phyloP scores from a whole-genome alignment of 306 rosid species.

The Quercus mongolica region DNA sequence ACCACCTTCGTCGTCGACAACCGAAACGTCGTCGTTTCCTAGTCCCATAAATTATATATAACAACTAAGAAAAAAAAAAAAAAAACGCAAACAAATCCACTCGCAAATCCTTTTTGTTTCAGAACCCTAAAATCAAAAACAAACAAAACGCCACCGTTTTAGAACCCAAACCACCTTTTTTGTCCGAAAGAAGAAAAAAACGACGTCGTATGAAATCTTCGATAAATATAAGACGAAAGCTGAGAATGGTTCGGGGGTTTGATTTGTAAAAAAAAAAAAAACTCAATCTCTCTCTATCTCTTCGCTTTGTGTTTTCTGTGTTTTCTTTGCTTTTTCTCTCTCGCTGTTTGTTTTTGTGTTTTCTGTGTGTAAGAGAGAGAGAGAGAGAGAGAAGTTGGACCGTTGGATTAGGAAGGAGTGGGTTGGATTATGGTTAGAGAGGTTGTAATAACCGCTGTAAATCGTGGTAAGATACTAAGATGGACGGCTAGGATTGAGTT shows the following conservation, averaged over 20 bases:
- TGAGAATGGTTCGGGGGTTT: too few relatives aligned
- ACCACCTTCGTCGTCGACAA: slow-evolving; percentile 47
- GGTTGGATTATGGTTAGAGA: slow-evolving; percentile 10
- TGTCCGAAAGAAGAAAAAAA: background rate
- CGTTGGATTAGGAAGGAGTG: slow-evolving; percentile 24
- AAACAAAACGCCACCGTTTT: background rate
- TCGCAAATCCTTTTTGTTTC: slow-evolving; percentile 6
- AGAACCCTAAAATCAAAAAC: slow-evolving; percentile 44
- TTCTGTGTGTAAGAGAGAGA: background rate
- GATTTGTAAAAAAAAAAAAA: too few relatives aligned
- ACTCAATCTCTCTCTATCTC: too few relatives aligned
- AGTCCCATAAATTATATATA: slow-evolving; percentile 54
- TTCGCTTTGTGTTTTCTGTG: too few relatives aligned
- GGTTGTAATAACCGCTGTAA: slow-evolving; percentile 19
- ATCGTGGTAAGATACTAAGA: background rate
- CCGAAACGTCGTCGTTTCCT: slow-evolving; percentile 56
- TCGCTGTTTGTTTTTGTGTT: background rate
- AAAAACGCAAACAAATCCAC: background rate
- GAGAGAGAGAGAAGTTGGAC: background rate
- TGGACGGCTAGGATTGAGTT: slow-evolving; percentile 23
- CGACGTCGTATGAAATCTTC: background rate
- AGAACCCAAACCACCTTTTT: background rate
- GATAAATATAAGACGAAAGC: too few relatives aligned
- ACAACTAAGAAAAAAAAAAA: accelerated
- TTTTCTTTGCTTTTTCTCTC: background rate